Conservation (phyloP, 192 early-diverging fungal genomes). For the Linnemannia exigua region DNA sequence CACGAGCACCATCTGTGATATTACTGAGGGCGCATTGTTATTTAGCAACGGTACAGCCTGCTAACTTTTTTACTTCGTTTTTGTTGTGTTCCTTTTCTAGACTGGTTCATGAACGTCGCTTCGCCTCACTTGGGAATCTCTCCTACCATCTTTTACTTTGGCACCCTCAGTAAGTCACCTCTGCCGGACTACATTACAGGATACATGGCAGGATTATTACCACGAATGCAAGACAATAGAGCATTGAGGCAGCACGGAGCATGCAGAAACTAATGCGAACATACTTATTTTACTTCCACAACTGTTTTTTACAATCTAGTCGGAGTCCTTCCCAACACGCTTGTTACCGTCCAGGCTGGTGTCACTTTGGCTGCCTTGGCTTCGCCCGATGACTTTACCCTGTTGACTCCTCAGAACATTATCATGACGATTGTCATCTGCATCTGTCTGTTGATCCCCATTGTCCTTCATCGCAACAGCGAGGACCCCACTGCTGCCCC, state of each 20-base stretch:
- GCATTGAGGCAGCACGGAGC: too few species aligned
- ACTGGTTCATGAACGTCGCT: constrained; percentile 63
- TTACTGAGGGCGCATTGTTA: constrained; percentile 1
- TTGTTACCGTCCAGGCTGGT: constrained; percentile 59
- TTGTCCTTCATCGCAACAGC: constrained; percentile 33
- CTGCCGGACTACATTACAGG: neutral
- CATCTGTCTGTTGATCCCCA: constrained; percentile 41
- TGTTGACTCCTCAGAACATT: constrained; percentile 57
- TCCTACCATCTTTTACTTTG: constrained; percentile 46
- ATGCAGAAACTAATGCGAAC: neutral
- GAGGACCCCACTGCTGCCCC: constrained; percentile 28
- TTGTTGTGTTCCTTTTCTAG: constrained; percentile 24
- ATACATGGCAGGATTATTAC: neutral
- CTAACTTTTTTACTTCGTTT: constrained; percentile 2
- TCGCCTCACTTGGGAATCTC: constrained; percentile 59
- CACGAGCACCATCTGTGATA: neutral
- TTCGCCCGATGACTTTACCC: constrained; percentile 54
- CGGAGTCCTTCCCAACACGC: constrained; percentile 55
- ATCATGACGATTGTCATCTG: constrained; percentile 49
- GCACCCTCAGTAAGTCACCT: constrained; percentile 38
- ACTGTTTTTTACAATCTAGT: constrained; percentile 22
- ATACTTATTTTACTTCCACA: neutral
- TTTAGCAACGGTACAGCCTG: neutral
- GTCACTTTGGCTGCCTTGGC: constrained; percentile 56
- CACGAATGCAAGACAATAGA: neutral